A percentile compares a stretch with the other conserved stretches of the same genome.
phyloP scores from a whole-genome alignment of 495 filamentous ascomycete genomes.

The Talaromyces wortmannii region DNA sequence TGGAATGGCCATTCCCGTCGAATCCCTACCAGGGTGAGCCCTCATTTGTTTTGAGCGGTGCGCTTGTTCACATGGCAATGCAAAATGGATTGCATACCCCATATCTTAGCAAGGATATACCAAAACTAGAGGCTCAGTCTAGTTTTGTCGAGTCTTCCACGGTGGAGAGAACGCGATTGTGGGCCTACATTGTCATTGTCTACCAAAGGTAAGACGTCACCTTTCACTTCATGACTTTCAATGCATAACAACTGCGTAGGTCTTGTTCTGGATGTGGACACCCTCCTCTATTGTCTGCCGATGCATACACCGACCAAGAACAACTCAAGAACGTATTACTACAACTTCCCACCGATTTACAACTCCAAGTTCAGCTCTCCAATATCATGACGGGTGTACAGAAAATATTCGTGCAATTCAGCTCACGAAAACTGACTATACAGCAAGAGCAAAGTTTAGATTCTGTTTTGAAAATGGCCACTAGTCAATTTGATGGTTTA shows the following conservation, averaged over 20 bases:
- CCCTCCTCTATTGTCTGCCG: background rate
- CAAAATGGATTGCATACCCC: slow-evolving; percentile 39
- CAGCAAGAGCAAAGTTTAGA: background rate
- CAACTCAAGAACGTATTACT: background rate
- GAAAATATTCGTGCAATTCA: background rate
- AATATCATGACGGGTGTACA: background rate
- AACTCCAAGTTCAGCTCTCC: background rate
- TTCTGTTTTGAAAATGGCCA: background rate
- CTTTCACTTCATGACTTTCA: background rate
- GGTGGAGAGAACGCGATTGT: slow-evolving; percentile 29
- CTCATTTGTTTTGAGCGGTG: slow-evolving; percentile 31
- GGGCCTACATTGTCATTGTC: slow-evolving; percentile 31
- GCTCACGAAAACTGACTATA: background rate
- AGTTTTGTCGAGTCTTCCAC: slow-evolving; percentile 20
- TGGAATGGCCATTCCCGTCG: slow-evolving; percentile 44
- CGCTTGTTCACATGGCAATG: slow-evolving; percentile 39
- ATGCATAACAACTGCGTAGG: background rate
- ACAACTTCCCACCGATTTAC: background rate
- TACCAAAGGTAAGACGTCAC: slow-evolving; percentile 25
- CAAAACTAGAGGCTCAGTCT: slow-evolving; percentile 12
- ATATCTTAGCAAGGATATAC: slow-evolving; percentile 40
- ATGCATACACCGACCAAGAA: background rate
- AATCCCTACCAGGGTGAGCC: slow-evolving; percentile 32
- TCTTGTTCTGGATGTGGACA: background rate
- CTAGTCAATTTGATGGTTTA: background rate